Percentiles rank a stretch among this genome's conserved stretches.
Evolutionary conservation across 2,329 filamentous ascomycete genomes (phyloP).

Genomic region (Penicillium sp.): DNA sequence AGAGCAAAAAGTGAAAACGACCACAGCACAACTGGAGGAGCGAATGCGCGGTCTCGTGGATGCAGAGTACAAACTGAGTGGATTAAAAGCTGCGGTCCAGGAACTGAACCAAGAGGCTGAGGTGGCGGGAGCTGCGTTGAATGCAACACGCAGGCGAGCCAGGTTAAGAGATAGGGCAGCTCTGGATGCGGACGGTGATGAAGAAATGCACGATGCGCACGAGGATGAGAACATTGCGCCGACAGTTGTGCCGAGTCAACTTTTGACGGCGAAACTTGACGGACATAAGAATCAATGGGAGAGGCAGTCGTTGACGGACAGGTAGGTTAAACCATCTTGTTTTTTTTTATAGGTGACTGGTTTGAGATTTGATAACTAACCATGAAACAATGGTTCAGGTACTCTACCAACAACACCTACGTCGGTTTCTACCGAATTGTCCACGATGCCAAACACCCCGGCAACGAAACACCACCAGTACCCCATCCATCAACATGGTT

Average conservation of each 20-base stretch:
- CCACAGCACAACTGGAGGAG: slow-evolving; percentile 56
- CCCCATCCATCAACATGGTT: slow-evolving; percentile 63
- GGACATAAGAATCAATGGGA: slow-evolving; percentile 34
- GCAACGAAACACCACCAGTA: slow-evolving; percentile 50
- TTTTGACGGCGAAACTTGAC: slow-evolving; percentile 32
- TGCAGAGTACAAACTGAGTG: slow-evolving; percentile 45
- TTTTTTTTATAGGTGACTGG: slow-evolving; percentile 16
- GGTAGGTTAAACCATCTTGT: slow-evolving; percentile 30
- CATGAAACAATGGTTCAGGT: slow-evolving; percentile 28
- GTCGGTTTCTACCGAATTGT: slow-evolving; percentile 58
- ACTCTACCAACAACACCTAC: slow-evolving; percentile 59
- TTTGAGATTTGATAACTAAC: background rate
- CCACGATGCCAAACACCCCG: slow-evolving; percentile 56
- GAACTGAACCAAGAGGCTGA: slow-evolving; percentile 39
- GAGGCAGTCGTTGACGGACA: slow-evolving; percentile 35
- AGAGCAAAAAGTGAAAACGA: slow-evolving; percentile 45
- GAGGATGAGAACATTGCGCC: slow-evolving; percentile 37
- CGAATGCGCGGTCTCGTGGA: slow-evolving; percentile 58
- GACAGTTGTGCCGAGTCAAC: slow-evolving; percentile 28
- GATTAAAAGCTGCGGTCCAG: slow-evolving; percentile 42
- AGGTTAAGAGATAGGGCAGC: slow-evolving; percentile 31
- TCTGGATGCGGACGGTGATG: slow-evolving; percentile 24
- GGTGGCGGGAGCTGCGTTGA: slow-evolving; percentile 29
- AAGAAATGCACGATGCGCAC: slow-evolving; percentile 35
- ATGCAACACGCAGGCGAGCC: slow-evolving; percentile 21